Conservation (phyloP, 2,329 filamentous ascomycete genomes). For the Lachnellula subtilissima region DNA sequence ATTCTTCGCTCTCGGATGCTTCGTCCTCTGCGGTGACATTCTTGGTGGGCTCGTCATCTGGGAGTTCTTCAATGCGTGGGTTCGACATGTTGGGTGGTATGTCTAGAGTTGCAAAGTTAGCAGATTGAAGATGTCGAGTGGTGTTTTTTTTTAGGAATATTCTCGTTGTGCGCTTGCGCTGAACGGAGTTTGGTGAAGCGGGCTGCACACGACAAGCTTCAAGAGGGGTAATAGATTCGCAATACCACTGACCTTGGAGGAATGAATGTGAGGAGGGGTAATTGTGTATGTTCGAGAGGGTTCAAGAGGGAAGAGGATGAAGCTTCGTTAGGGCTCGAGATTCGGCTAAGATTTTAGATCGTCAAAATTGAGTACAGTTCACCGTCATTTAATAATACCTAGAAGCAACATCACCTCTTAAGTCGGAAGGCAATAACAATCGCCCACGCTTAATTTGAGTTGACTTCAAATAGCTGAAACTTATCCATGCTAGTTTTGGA, state of each 20-base stretch:
- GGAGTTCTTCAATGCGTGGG: constrained; percentile 95
- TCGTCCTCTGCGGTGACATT: constrained; percentile 70
- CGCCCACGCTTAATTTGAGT: no score
- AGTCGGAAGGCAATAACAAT: background rate
- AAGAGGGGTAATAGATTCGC: background rate
- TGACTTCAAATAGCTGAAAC: no score
- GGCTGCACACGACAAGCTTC: background rate
- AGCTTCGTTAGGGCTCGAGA: constrained; percentile 17
- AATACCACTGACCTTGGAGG: constrained; percentile 2
- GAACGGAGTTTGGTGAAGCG: background rate
- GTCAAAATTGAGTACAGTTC: background rate
- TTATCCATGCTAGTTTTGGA: background rate
- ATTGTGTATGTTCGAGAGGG: constrained; percentile 5
- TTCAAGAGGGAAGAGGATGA: constrained; percentile 4
- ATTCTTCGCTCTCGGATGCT: constrained; percentile 64
- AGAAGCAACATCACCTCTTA: no score
- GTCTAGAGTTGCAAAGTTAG: constrained; percentile 26
- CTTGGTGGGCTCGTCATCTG: constrained; percentile 86
- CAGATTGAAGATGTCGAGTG: constrained; percentile 9
- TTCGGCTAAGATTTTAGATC: constrained; percentile 24
- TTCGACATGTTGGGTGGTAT: constrained; percentile 75
- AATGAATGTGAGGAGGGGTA: constrained; percentile 6
- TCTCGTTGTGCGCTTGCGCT: constrained; percentile 23
- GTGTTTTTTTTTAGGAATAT: constrained; percentile 19
- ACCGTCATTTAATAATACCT: no score